These are phyloP conservation scores for Fusarium sp. DNA, from an alignment of 2,329 filamentous ascomycete genomes.

Conservation along the genomic window DNA sequence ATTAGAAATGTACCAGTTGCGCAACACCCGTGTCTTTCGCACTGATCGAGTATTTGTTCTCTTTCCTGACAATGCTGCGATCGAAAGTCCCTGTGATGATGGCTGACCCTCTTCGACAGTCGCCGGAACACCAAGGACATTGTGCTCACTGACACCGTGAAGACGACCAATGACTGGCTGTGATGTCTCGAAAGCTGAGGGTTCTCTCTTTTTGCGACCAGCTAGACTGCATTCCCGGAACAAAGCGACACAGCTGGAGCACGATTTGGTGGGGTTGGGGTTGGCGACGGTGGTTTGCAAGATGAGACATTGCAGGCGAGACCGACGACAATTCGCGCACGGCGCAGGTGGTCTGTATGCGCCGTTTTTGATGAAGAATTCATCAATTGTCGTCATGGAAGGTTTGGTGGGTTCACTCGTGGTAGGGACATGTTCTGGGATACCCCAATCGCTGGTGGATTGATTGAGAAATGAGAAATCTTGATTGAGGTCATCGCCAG, in stretches of 20 bases:
- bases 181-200: constrained; percentile 61
- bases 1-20: constrained; percentile 61
- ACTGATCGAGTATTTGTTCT: constrained; percentile 58
- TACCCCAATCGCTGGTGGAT: constrained; percentile 21
- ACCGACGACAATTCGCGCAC: constrained; percentile 59
- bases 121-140: constrained; percentile 25
- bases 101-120: constrained; percentile 22
- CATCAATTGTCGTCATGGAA: constrained; percentile 50
- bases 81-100: constrained; percentile 12
- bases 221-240: constrained; percentile 65
- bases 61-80: constrained; percentile 46
- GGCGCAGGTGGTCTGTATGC: constrained; percentile 58
- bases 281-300: constrained; percentile 61
- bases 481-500: constrained; percentile 6
- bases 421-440: constrained; percentile 14
- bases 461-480: constrained; percentile 44
- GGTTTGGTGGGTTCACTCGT: constrained; percentile 6
- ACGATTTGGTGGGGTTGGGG: constrained; percentile 62
- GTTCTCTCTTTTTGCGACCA: constrained; percentile 58
- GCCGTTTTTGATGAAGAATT: constrained; percentile 58
- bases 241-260: constrained; percentile 64
- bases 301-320: constrained; percentile 63
- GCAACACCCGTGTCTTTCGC: constrained; percentile 60
- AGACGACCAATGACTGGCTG: constrained; percentile 63
- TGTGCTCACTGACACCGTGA: constrained; percentile 61